A percentile compares a stretch with the other conserved stretches of the same genome.
Evolutionary conservation across 495 filamentous ascomycete genomes (phyloP).

Genomic region (Annulohypoxylon moriforme): DNA sequence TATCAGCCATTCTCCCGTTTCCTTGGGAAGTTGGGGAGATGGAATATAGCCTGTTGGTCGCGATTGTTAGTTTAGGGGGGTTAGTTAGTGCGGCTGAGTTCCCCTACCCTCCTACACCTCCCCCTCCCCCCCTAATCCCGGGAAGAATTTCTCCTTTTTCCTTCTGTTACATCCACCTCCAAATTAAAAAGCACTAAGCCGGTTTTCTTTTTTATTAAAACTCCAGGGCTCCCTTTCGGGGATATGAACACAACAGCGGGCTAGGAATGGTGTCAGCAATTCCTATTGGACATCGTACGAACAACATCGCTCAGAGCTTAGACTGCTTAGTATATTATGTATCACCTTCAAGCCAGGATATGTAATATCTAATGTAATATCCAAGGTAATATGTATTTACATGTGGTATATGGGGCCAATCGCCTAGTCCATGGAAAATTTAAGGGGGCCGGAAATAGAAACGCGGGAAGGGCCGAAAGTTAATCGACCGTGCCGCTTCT

Average conservation of each 20-base stretch:
- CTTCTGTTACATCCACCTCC: neutral
- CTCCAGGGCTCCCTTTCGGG: constrained; percentile 3
- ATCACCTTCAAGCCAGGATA: neutral
- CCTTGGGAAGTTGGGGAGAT: neutral
- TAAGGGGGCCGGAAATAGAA: constrained; percentile 29
- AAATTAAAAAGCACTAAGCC: constrained; percentile 5
- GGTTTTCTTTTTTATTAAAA: neutral
- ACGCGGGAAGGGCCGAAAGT: constrained; percentile 39
- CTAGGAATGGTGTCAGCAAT: constrained; percentile 11
- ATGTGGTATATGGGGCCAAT: neutral
- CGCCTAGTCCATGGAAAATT: neutral
- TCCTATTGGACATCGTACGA: constrained; percentile 39
- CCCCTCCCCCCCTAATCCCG: constrained; percentile 1
- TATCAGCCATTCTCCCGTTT: constrained; percentile 7
- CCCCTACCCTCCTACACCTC: neutral
- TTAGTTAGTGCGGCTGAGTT: constrained; percentile 39
- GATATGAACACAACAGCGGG: constrained; percentile 6
- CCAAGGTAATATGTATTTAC: neutral
- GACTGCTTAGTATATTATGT: constrained; percentile 1
- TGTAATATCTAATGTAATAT: neutral
- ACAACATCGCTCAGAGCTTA: neutral
- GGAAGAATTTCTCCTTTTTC: constrained; percentile 4
- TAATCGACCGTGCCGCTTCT: constrained; percentile 24
- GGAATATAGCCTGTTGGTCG: constrained; percentile 10
- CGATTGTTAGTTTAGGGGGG: neutral